Base-by-base conservation (phyloP, 2,329 filamentous ascomycete genomes). In the Sordariomycetes sp. region DNA sequence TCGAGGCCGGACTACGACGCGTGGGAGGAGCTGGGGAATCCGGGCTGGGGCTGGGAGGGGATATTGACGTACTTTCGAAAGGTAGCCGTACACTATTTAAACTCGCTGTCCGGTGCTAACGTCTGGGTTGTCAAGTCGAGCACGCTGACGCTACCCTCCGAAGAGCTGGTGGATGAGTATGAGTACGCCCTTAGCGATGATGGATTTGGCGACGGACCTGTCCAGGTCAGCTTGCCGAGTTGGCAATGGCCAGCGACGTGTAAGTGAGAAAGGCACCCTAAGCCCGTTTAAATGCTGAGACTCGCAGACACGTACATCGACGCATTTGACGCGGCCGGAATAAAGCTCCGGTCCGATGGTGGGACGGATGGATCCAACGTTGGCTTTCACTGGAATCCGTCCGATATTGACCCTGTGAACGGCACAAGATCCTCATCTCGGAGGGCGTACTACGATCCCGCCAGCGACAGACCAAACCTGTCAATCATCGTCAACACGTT, bases 11-110 rank as follows among this genome's bases (percentile, higher is more conserved):
- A 74, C 57, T 72, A 72, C 22, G 67, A 74, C 28, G 64, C 65
- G n/a, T 74, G 72, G 72, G 68, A 65, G 10, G 64, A 67, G n/a
- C 62, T 74, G 0, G 71, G 71, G 1, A 74, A 67, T 46, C 59
- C 62, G 3, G 71, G 71, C 0, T 73, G 71, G 71, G 67, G 68
- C 37, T 74, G 70, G 69, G 54, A 67, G 1, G 64, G 65, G 12
- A 68, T 79, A 59, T 65, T 72, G 11, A 60, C 57, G 48, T 65
- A 63, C 35, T 68, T 68, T 65, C 61, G 43, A 48, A 48, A 48
- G 43, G 43, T 40, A 40, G 16, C 20, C 43, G 20, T 10, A 22
- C 3, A 10, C 8, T 11, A 6, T 11, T 6, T 7, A n/a, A 22
- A 48, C 20, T 48, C 5, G 18, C 16, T 48, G 16, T n/a, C 43